Evolutionary conservation across 169 alveolate species (phyloP).

Genomic region (Hammondia hammondi): DNA sequence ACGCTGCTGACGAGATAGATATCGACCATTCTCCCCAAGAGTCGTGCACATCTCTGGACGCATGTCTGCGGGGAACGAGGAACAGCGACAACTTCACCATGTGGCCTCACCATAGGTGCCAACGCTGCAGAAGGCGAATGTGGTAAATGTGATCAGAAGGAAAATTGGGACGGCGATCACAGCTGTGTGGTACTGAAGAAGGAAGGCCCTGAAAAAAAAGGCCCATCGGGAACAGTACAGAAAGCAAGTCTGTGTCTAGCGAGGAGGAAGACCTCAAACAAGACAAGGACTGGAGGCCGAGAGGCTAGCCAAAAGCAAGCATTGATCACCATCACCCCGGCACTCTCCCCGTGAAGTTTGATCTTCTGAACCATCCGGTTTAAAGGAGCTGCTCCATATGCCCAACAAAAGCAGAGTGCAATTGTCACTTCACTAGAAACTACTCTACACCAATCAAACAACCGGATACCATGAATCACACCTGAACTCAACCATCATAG

Average conservation of each 20-base stretch:
- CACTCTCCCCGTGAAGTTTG: no score
- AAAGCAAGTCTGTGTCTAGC: no score
- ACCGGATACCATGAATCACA: background rate
- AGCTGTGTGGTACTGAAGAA: conserved; percentile 64
- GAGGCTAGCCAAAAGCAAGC: no score
- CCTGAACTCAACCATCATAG: background rate
- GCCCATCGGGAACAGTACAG: background rate
- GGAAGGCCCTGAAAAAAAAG: conserved; percentile 59
- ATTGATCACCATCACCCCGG: no score
- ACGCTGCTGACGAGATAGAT: no score
- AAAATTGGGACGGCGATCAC: conserved; percentile 79
- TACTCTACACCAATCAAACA: background rate
- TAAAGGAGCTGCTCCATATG: no score
- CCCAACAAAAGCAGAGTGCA: background rate
- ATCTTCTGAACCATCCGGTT: no score
- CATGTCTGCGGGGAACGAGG: background rate
- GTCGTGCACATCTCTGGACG: no score
- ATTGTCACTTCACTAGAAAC: no score
- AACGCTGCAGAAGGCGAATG: conserved; percentile 82
- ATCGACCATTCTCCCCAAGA: no score
- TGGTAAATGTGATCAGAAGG: conserved; percentile 76
- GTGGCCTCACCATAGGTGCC: conserved; percentile 76
- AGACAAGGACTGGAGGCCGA: no score
- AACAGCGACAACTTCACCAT: background rate
- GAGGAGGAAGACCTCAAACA: no score